These are phyloP conservation scores for Raphanus hybrid DNA, from an alignment of 441 rosid species.

Conservation along the genomic window DNA sequence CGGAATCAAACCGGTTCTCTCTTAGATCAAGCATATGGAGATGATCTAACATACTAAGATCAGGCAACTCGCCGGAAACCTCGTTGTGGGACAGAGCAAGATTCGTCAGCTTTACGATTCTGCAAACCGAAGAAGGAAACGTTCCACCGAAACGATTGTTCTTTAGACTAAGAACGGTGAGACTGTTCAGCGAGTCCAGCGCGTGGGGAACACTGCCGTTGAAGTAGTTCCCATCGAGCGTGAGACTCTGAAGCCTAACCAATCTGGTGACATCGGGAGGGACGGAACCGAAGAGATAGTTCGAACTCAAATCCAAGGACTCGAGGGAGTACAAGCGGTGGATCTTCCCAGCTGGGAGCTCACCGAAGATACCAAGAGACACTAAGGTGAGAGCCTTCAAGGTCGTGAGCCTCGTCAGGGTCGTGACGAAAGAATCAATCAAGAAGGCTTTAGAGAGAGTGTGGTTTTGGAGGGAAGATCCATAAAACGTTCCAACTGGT, in stretches of 20 bases:
- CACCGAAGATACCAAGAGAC: constrained; percentile 91
- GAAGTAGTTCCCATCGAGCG: constrained; percentile 75
- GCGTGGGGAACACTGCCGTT: constrained; percentile 74
- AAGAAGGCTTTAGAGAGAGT: constrained; percentile 78
- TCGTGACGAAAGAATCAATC: constrained; percentile 83
- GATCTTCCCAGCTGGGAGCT: constrained; percentile 75
- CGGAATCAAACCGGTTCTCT: constrained; percentile 79
- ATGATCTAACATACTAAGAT: constrained; percentile 64
- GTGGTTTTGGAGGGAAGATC: constrained; percentile 61
- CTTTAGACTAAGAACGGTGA: constrained; percentile 71
- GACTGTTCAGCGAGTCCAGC: constrained; percentile 65
- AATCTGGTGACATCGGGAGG: constrained; percentile 79
- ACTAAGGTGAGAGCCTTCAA: constrained; percentile 78
- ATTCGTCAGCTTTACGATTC: constrained; percentile 62
- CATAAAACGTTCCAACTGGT: constrained; percentile 44
- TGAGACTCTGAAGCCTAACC: constrained; percentile 66
- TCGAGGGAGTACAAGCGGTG: constrained; percentile 77
- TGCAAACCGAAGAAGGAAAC: constrained; percentile 74
- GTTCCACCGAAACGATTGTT: constrained; percentile 67
- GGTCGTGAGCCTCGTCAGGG: constrained; percentile 80
- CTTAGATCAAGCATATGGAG: constrained; percentile 83
- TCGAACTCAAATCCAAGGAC: constrained; percentile 87
- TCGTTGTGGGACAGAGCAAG: constrained; percentile 80
- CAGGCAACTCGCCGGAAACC: constrained; percentile 82
- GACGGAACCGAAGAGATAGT: constrained; percentile 72